These are phyloP conservation scores for Solanum lycopersicoides DNA, from an alignment of 257 asterid species.

Conservation along the genomic window DNA sequence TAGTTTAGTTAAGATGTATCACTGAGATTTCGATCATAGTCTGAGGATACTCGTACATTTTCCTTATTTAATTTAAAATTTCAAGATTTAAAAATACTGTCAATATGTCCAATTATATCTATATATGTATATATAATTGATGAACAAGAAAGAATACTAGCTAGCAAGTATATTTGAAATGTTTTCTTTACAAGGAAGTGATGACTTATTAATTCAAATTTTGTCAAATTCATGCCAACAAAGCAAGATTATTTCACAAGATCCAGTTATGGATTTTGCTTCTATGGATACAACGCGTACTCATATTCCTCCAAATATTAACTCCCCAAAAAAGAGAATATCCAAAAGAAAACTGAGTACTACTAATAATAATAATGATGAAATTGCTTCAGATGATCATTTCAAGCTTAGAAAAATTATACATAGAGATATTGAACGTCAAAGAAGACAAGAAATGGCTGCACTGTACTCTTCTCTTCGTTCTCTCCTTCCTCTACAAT, in stretches of 20 bases:
- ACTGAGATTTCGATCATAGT: too few relatives aligned
- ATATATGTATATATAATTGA: neutral
- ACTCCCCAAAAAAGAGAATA: neutral
- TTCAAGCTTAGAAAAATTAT: slow-evolving; percentile 8
- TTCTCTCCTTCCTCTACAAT: slow-evolving; percentile 29
- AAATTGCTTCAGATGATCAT: neutral
- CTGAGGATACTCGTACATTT: too few relatives aligned
- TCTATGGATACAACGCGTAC: neutral
- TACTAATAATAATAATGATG: neutral
- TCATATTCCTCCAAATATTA: neutral
- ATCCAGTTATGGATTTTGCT: neutral
- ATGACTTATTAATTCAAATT: neutral
- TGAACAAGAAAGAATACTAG: neutral
- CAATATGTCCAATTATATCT: too few relatives aligned
- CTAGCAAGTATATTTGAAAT: neutral
- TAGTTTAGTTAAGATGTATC: too few relatives aligned
- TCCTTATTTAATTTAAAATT: too few relatives aligned
- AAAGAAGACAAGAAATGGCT: slow-evolving; percentile 36
- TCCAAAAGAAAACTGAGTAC: neutral
- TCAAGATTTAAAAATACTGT: too few relatives aligned
- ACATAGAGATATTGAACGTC: slow-evolving; percentile 35
- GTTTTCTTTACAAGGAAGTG: neutral
- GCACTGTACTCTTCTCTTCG: slow-evolving; percentile 25
- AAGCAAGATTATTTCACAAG: neutral
- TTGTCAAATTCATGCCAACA: neutral